These are phyloP conservation scores for Tremellales sp. DNA, from an alignment of 1,284 basidiomycete genomes.

Conservation along the genomic window DNA sequence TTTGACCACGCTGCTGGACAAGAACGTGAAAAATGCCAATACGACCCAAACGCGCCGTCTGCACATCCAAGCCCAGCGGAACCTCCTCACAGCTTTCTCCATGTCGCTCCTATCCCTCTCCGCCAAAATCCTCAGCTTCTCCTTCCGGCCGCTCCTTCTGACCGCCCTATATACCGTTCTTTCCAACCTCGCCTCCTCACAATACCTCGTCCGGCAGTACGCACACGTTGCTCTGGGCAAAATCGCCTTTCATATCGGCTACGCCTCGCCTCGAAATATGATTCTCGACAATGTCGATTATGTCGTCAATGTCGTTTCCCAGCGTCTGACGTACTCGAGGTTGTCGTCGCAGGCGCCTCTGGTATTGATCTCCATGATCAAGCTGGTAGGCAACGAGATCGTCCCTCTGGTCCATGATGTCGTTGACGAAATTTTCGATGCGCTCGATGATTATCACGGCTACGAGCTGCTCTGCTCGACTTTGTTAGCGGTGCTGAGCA, in stretches of 20 bases:
- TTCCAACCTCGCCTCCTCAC: constrained; percentile 69
- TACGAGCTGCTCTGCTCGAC: constrained; percentile 57
- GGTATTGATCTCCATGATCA: constrained; percentile 75
- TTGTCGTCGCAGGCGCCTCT: constrained; percentile 58
- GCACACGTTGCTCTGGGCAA: constrained; percentile 66
- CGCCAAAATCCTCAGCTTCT: constrained; percentile 55
- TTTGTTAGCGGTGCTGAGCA: constrained; percentile 65
- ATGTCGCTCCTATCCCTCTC: constrained; percentile 69
- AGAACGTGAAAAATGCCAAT: constrained; percentile 22
- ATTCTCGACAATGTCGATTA: constrained; percentile 92
- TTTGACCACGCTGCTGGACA: constrained; percentile 45
- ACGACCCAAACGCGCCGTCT: constrained; percentile 30
- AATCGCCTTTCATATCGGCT: constrained; percentile 67
- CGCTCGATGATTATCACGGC: constrained; percentile 87
- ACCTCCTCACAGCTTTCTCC: constrained; percentile 54
- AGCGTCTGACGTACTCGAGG: constrained; percentile 68
- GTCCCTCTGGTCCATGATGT: constrained; percentile 83
- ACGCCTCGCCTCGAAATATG: constrained; percentile 76
- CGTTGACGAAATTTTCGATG: constrained; percentile 91
- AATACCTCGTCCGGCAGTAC: constrained; percentile 62
- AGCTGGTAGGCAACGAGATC: constrained; percentile 75
- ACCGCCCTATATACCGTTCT: constrained; percentile 77
- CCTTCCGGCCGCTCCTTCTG: constrained; percentile 65
- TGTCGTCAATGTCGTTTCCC: constrained; percentile 78
- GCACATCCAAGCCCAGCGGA: constrained; percentile 54